Evolutionary conservation across 2,329 filamentous ascomycete genomes (phyloP), one percentile per base, ranked within the genome.

Genomic region (Fusarium coffeatum): DNA sequence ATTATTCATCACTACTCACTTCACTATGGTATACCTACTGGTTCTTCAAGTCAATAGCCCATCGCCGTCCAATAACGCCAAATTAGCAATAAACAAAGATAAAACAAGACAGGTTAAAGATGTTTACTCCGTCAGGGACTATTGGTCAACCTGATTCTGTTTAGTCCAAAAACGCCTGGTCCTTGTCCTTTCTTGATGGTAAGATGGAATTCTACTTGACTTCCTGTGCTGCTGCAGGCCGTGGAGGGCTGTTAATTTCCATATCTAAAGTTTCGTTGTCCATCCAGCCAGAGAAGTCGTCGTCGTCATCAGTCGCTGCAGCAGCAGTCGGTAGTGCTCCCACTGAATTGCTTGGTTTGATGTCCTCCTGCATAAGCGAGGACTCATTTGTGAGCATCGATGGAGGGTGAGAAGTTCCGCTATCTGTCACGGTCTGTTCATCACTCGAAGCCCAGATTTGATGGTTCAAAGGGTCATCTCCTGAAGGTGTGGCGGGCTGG

Each of bases 401-500:
- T 16, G 68, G 50, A 27, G 65, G 60, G 15, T 61, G 55, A 12
- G 71, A 73, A 41, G 56, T 58, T 25, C 65, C 63, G 22, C 69
- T 69, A 12, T 61, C 66, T 34, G 50, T 59, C 20, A 69, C 49
- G 1, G 69, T 69, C 40, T 64, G 61, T 41, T 65, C 64, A 46
- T 65, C 65, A 30, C 66, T 63, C 12, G 62, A 55, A 4, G 54
- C 56, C 73, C 71, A 76, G 6, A 66, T 46, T 28, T 71, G 64
- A 30, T 59, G 51, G 20, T 55, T 70, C 3, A 59, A 51, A 15
- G 71, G 66, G 13, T 80, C 77, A 22, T 84, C 84, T 10, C 74
- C 77, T 8, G 80, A 71, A 2, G 88, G 87, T 8, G 86, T 87
- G 4, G 81, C 80, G 3, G 88, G 87, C 64, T 88, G 85, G 6